Base-by-base conservation (phyloP, 139 green algal species). In the Haematococcus sp. region DNA sequence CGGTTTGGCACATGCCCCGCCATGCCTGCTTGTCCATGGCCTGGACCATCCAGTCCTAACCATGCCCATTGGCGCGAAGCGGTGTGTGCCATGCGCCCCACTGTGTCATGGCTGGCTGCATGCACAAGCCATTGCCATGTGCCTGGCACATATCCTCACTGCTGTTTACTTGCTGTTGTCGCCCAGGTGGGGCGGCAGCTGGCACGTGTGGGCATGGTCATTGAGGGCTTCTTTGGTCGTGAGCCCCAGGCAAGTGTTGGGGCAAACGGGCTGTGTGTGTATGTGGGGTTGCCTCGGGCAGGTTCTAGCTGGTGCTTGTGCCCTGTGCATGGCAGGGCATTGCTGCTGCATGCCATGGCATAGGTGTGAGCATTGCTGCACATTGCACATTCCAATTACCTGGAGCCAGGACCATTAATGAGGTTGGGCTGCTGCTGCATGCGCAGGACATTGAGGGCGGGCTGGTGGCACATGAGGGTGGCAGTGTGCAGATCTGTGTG, bases 391-490 rank as follows among this genome's bases (percentile, higher is more conserved):
- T n/a, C n/a, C n/a, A n/a, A n/a, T n/a, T n/a, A n/a, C n/a, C n/a
- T n/a, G n/a, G n/a, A n/a, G n/a, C n/a, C n/a, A 97, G 78, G 54
- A 71, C 17, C 75, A 85, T 13, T 90, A 96, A 71, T 86, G 84
- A 0, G 83, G 76, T 1, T 40, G 73, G 22, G 65, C 54, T 78
- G 52, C n/a, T 91, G 1, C 95, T 49, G 40, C 40, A 11, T 49
- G 40, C 40, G 40, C 40, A 98, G 81, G 95, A 99, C 64, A 89
- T 98, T 61, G 95, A 99, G 83, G 95, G 95, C 0, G 93, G 86
- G 44, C 54, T 98, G 17, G 80, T 94, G 85, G 19, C 85, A 88
- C 27, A 4, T 0, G 16, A 33, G 16, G 7, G 46, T 9, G 9
- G 27, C 4, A 23, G 3, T 2, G 51, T n/a, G 46, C 32, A 79